Base-by-base conservation (phyloP, 176 grass and related monocot species). In the Zea luxurians region DNA sequence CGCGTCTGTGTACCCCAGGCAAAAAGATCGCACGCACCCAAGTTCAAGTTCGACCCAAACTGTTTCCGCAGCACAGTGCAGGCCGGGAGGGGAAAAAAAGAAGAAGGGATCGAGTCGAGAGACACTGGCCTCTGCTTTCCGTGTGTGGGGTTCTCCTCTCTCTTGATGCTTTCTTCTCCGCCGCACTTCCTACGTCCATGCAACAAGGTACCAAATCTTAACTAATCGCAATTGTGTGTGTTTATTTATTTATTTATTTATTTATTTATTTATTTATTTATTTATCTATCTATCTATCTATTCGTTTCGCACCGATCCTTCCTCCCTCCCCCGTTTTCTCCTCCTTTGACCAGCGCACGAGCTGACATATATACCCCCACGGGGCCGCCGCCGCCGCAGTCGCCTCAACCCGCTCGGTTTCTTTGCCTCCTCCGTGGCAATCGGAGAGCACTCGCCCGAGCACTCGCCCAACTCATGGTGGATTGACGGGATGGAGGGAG, bases 91-190 rank as follows among this genome's bases (percentile, higher is more conserved):
- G 34, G 13, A 13, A 13, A 36, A 15, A 48, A 10, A 16, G 6
- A 35, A 50, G 18, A 50, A 45, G 61, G 40, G 36, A 54, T 27
- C 18, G 46, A 54, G 70, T 27, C 18, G 46, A 54, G 70, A 45
- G 69, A 54, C 38, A 70, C 16, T 57, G 64, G 55, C 86, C 81
- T 80, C 77, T 84, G 77, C 81, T 84, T 84, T 84, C 58, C 34
- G 9, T 10, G 70, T 79, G 68, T 80, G 70, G 81, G 81, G 69
- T 21, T 76, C 63, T 53, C 18, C 9, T 10, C 45, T 48, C 57
- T 20, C 6, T 20, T 70, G 81, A 88, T 88, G 70, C 86, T 65
- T 76, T 41, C 70, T 64, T 76, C 37, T 49, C 2, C 62, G 15
- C 36, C 16, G 9, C 61, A 20, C 46, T 10, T 54, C 69, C 46